Base-by-base conservation (phyloP, 352 stramenopile genomes). In the Globisporangium rhizosaccharum region DNA sequence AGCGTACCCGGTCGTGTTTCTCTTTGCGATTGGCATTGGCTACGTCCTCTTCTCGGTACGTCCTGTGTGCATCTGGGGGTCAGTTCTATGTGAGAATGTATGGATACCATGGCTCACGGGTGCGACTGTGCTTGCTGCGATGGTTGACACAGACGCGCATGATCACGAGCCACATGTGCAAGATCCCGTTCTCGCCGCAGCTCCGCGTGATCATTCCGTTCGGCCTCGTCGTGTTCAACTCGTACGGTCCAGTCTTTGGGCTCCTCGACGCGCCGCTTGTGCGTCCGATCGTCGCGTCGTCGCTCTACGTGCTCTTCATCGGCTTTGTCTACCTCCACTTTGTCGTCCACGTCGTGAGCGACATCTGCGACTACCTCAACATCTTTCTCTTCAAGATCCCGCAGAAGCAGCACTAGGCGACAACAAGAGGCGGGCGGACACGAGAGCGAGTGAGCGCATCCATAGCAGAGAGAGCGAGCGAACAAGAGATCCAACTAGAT, bases 111-210 rank as follows among this genome's bases (percentile, higher is more conserved):
- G n/a, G 26, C 44, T 41, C 59, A 28, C 12, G 25, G 51, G 41
- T 41, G 49, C 50, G 56, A 33, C 28, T 33, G 28, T 3, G 6
- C 28, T 33, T 33, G 28, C 28, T 33, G 28, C 28, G 1, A 6
- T 33, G 3, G 3, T 33, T 33, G 28, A 3, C 28, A 28, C 59
- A 94, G 82, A 93, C 83, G 33, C 83, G 83, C 64, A 95, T 95
- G 85, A 95, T 93, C 65, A 72, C 88, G 53, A 90, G 82, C 70
- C 85, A 95, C 74, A 95, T 95, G 85, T 95, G 83, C 71, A 95
- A 95, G 71, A 79, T 95, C 26, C 82, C 83, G 50, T 95, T 88
- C 64, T 82, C 83, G 44, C 79, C 76, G 33, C 85, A 95, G 64
- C 66, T 92, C 12, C 85, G 82, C 42, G 82, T 95, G 39, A 79